Evolutionary conservation across 2,329 filamentous ascomycete species (phyloP), one percentile per base, ranked within the genome.

Genomic region (Zymoseptoria pseudotritici): DNA sequence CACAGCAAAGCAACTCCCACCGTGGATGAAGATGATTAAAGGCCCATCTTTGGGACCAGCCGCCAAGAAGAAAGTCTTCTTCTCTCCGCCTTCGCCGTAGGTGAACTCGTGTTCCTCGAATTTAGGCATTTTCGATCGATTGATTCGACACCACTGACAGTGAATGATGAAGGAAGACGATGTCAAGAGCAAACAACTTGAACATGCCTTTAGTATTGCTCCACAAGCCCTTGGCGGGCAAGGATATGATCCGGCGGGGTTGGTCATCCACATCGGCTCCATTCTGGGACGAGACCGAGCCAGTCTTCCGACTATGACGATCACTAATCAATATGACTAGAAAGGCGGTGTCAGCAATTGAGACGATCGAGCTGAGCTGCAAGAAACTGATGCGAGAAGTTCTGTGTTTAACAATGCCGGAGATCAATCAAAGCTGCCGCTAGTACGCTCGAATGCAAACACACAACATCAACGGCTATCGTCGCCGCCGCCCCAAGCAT

Each of bases 11-110:
- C 26, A n/a, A 9, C 10, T 50, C 31, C 17, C 26, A 62, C 67
- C 67, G 58, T 71, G 69, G 53, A 71, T 60, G 42, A 71, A 71
- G 54, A 71, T 64, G 52, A 71, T 54, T n/a, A 70, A 59, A 6
- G 67, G 65, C 2, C 68, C 69, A 57, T 67, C 53, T 13, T 62
- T 59, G 2, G 69, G 68, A 8, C 69, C 69, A 50, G 66, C 65
- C 31, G 67, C 66, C n/a, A 66, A 61, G 58, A 69, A 71, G 58
- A 64, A 65, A 19, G 67, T 66, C 57, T 66, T 67, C 58, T 69
- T 68, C 51, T 63, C 62, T 19, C 59, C 61, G 7, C 54, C 57
- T 8, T 60, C 61, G 24, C 59, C 59, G 21, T 67, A 67, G 17
- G 58, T 61, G 53, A 68, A 59, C 13, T 63, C 60, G 55, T 67